phyloP scores from a whole-genome alignment of 148 eudicot species.

The Polygonum maritimum region DNA sequence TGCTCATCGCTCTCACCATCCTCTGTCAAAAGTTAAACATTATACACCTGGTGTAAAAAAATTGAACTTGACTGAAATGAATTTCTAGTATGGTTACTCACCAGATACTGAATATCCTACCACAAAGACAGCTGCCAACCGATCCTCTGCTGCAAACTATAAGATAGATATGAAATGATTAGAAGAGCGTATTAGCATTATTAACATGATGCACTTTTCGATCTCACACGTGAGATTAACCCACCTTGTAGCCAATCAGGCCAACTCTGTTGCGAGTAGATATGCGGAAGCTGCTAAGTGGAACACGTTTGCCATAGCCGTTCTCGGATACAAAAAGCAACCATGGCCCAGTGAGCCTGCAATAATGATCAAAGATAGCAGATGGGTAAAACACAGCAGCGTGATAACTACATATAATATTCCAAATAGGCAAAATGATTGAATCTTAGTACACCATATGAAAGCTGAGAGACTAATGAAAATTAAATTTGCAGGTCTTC shows the following conservation, averaged over 20 bases:
- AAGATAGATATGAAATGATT: neutral
- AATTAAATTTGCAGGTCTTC: no score
- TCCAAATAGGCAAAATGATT: neutral
- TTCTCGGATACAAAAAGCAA: constrained; percentile 85
- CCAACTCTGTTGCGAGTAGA: constrained; percentile 69
- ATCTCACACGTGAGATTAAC: constrained; percentile 3
- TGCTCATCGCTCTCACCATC: constrained; percentile 98
- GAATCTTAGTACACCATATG: neutral
- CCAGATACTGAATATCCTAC: constrained; percentile 86
- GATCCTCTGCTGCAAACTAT: constrained; percentile 85
- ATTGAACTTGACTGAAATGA: neutral
- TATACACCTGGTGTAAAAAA: neutral
- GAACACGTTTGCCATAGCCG: constrained; percentile 91
- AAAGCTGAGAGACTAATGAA: neutral
- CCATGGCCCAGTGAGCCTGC: constrained; percentile 58
- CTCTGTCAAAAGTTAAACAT: constrained; percentile 31
- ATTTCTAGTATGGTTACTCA: constrained; percentile 15
- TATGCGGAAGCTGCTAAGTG: constrained; percentile 72
- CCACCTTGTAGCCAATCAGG: constrained; percentile 81
- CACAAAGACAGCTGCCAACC: constrained; percentile 81
- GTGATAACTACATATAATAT: neutral
- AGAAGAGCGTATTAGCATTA: neutral
- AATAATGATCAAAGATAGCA: neutral
- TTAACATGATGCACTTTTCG: neutral
- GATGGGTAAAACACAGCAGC: neutral